Percentiles rank a stretch among this genome's conserved stretches.
Conservation (phyloP, 768 basidiomycete genomes). For the Boletus fagicola region DNA sequence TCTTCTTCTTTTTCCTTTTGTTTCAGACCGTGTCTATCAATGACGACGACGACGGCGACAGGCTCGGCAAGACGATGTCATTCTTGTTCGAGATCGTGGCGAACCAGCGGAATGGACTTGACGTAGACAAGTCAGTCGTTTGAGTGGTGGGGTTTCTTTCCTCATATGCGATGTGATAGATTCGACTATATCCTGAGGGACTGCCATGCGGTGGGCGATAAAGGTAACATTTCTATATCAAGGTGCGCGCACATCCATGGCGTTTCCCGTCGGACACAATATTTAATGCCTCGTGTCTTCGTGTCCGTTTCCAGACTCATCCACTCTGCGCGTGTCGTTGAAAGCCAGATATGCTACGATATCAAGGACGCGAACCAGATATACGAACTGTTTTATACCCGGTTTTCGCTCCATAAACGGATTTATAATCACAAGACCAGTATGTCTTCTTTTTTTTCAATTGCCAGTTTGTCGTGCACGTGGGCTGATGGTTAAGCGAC, state of each 20-base stretch:
- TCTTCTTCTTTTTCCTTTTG: not conserved
- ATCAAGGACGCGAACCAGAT: conserved; percentile 80
- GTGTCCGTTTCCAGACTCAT: conserved; percentile 49
- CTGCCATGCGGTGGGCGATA: conserved; percentile 66
- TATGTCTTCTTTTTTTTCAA: not conserved
- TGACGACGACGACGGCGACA: conserved; percentile 3
- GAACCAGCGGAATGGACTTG: conserved; percentile 77
- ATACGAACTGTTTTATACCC: conserved; percentile 68
- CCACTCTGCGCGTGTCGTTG: conserved; percentile 70
- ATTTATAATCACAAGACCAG: conserved; percentile 81
- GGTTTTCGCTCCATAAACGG: conserved; percentile 78
- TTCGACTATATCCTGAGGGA: conserved; percentile 84
- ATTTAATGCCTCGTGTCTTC: not conserved
- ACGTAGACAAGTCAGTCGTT: conserved; percentile 72
- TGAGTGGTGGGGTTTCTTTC: not conserved
- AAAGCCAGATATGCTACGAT: conserved; percentile 74
- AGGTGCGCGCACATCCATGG: conserved; percentile 36
- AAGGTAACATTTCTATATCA: conserved; percentile 48
- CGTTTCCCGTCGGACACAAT: not conserved
- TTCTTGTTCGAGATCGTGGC: conserved; percentile 86
- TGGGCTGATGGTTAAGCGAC: not conserved
- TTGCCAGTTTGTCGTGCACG: not conserved
- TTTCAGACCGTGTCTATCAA: not conserved
- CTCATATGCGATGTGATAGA: conserved; percentile 35
- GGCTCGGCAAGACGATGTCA: conserved; percentile 49